Evolutionary conservation across 1,139 yeast species (phyloP), one percentile per base, ranked within the genome.

Genomic region (Wickerhamomyces sp.): DNA sequence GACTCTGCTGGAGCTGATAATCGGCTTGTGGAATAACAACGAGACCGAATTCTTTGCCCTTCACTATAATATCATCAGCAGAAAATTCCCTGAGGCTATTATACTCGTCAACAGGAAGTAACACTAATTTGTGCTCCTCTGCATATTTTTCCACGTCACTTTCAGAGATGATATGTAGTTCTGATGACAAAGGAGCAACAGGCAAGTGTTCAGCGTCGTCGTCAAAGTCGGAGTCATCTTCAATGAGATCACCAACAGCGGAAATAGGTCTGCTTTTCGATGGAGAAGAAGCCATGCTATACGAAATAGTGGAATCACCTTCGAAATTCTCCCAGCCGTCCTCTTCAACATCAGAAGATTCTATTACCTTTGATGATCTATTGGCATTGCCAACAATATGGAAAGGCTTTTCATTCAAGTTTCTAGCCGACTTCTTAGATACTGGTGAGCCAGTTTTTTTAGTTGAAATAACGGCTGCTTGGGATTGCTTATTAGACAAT

Each of bases 71-170:
- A 19, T 41, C 43, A 12, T 42, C 30, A 4, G 41, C 39, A 8
- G 52, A 45, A 28, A 65, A 56, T 34, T 57, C 28, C 13, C 37
- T 41, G 24, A 47, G 38, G 13, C 33, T 39, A 7, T 44, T 28
- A 41, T 68, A 76, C 43, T 73, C 74, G 2, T 68, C 74, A 35
- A 58, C 52, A 3, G 82, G 68, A 18, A 81, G 47, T n/a, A 77
- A 49, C 8, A 74, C 71, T 43, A 79, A 55, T 31, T 73, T 70
- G 45, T 76, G 70, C 16, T 67, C 67, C 21, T 66, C 60, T 1
- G 81, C 82, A 50, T 72, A 78, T 18, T 62, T 58, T 43, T 71
- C 72, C 18, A 76, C 60, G 27, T 72, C 72, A 3, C 55, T 60
- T 50, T 59, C 60, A 1, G 69, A 50, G 38, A 67, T 43, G 14